phyloP scores from a whole-genome alignment of 495 filamentous ascomycete genomes.

The Penicillium egyptiacum region DNA sequence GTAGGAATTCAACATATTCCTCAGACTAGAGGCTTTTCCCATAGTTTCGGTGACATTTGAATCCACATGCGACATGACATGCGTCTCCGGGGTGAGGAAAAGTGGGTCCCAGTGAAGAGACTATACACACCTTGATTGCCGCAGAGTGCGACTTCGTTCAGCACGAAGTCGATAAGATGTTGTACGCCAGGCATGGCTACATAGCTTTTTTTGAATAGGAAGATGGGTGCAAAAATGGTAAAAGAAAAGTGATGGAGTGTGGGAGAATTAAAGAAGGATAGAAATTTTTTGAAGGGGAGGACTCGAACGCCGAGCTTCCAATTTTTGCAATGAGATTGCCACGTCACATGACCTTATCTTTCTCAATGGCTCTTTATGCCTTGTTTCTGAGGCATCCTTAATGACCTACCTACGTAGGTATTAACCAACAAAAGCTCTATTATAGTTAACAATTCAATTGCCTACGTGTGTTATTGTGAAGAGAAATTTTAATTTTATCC shows the following conservation, averaged over 20 bases:
- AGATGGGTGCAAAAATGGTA: neutral
- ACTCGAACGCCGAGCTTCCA: constrained; percentile 42
- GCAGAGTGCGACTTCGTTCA: constrained; percentile 68
- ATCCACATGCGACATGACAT: constrained; percentile 12
- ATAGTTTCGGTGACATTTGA: neutral
- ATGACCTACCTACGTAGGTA: neutral
- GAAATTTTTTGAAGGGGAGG: constrained; percentile 30
- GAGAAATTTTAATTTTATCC: too few species aligned
- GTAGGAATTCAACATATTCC: neutral
- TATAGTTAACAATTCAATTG: neutral
- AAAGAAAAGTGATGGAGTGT: neutral
- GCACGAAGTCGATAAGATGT: constrained; percentile 66
- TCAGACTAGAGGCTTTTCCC: neutral
- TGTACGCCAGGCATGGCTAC: constrained; percentile 64
- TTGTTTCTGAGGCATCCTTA: neutral
- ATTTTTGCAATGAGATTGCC: constrained; percentile 1
- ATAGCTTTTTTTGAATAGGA: constrained; percentile 17
- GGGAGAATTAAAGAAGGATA: constrained; percentile 16
- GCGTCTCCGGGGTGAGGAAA: constrained; percentile 16
- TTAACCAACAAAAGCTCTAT: neutral
- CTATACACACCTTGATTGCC: constrained; percentile 67
- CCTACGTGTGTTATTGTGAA: too few species aligned
- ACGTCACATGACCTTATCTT: constrained; percentile 2
- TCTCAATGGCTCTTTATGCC: neutral
- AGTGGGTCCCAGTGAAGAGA: constrained; percentile 26